These are phyloP conservation scores for Rhizoctonia solani DNA, from an alignment of 1,284 basidiomycete genomes.

Conservation along the genomic window DNA sequence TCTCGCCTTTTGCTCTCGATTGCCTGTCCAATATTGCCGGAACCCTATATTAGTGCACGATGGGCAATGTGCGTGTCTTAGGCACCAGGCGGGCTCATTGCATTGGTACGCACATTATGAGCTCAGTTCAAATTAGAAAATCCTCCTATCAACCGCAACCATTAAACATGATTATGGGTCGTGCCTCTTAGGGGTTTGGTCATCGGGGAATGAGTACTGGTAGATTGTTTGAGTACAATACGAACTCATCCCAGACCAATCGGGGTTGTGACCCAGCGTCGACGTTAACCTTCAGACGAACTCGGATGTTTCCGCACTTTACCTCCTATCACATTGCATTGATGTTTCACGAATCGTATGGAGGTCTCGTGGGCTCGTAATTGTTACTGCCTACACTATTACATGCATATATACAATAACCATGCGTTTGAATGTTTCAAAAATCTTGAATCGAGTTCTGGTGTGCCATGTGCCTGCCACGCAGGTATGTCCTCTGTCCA, in stretches of 20 bases:
- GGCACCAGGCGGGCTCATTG: not conserved
- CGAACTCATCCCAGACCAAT: too few species aligned
- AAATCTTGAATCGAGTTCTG: not conserved
- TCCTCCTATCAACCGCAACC: not conserved
- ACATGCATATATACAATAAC: conserved; percentile 14
- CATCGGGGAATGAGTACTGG: not conserved
- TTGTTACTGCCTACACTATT: not conserved
- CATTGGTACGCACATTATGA: not conserved
- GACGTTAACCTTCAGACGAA: not conserved
- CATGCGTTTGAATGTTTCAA: not conserved
- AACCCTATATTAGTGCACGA: not conserved
- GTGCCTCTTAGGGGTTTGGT: not conserved
- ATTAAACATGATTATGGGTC: not conserved
- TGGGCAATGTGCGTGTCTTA: not conserved
- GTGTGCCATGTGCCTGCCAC: not conserved
- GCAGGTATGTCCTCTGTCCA: not conserved
- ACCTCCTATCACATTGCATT: not conserved
- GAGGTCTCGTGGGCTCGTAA: not conserved
- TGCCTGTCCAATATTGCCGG: not conserved
- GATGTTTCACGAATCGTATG: not conserved
- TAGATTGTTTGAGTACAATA: too few species aligned
- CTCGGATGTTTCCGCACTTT: not conserved
- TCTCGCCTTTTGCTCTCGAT: not conserved
- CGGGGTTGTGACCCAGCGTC: too few species aligned
- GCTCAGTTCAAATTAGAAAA: not conserved